These are phyloP conservation scores for Yamadazyma conglobata DNA, from an alignment of 1,139 yeast species.

Conservation along the genomic window DNA sequence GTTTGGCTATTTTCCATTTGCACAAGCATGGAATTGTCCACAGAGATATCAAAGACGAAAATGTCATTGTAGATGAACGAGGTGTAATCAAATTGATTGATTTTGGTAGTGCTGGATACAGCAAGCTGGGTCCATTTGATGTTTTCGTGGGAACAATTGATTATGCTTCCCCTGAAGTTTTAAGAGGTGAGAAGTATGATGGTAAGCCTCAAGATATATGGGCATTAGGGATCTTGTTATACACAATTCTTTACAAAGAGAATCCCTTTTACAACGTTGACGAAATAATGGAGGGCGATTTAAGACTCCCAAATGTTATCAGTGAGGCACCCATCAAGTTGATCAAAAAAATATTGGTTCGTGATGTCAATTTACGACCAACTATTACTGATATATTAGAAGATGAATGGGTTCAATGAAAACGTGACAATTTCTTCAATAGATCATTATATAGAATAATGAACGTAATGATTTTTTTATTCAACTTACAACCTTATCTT, in stretches of 20 bases:
- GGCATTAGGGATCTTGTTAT: conserved; percentile 89
- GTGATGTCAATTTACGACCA: conserved; percentile 66
- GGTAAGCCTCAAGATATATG: conserved; percentile 96
- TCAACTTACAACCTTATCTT: too few relatives aligned
- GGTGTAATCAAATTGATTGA: conserved; percentile 83
- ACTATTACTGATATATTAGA: conserved; percentile 64
- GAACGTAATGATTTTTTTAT: too few relatives aligned
- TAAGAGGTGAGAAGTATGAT: conserved; percentile 80
- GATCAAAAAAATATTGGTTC: conserved; percentile 59
- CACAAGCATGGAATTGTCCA: conserved; percentile 88
- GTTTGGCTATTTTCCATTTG: conserved; percentile 71
- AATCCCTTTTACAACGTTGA: conserved; percentile 94
- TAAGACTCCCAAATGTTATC: conserved; percentile 62
- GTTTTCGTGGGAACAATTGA: conserved; percentile 97
- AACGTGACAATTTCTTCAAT: background rate
- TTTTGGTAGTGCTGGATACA: conserved; percentile 92
- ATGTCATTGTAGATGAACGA: conserved; percentile 77
- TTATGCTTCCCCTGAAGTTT: conserved; percentile 95
- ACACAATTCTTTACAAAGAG: conserved; percentile 88
- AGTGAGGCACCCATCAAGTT: conserved; percentile 58
- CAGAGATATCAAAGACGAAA: conserved; percentile 93
- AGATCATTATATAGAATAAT: too few relatives aligned
- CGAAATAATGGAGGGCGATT: conserved; percentile 87
- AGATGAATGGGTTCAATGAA: conserved; percentile 59
- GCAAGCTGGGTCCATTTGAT: conserved; percentile 89